A percentile compares a stretch with the other conserved stretches of the same genome.
phyloP scores from a whole-genome alignment of 2,329 filamentous ascomycete species.

The Cylindrodendrum hubeiense region DNA sequence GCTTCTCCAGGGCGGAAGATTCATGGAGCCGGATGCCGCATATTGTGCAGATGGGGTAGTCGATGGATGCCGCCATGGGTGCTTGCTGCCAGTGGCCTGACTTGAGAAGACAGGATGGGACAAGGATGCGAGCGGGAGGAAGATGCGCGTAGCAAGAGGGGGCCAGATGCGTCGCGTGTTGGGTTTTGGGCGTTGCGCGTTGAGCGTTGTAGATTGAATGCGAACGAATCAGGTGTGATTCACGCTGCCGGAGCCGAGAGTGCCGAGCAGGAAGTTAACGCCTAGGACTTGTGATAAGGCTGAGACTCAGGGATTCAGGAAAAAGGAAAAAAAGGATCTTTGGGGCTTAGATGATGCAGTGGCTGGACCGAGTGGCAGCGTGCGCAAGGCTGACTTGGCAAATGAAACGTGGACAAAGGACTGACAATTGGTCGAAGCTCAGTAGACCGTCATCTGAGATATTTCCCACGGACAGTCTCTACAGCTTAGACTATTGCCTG shows the following conservation, averaged over 20 bases:
- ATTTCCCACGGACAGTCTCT: not conserved
- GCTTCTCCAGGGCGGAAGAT: not conserved
- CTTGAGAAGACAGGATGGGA: not conserved
- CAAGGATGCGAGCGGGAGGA: not conserved
- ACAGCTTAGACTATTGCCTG: not conserved
- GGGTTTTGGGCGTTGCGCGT: not conserved
- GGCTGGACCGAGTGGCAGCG: not conserved
- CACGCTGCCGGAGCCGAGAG: not conserved
- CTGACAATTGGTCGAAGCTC: not conserved
- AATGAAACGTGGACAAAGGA: not conserved
- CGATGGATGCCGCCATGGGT: slow-evolving; percentile 10
- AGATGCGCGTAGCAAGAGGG: not conserved
- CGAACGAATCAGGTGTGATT: not conserved
- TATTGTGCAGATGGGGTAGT: slow-evolving; percentile 13
- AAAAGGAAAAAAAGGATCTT: too few species aligned
- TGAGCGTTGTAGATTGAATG: not conserved
- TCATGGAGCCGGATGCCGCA: slow-evolving; percentile 11
- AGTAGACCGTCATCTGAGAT: not conserved
- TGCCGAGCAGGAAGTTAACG: not conserved
- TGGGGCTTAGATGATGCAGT: not conserved
- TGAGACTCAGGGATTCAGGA: not conserved
- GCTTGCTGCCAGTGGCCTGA: not conserved
- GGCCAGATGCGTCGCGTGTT: not conserved
- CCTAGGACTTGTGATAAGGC: not conserved
- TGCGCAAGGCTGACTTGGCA: not conserved